Percentiles rank a stretch among this genome's conserved stretches.
phyloP scores from a whole-genome alignment of 2,329 filamentous ascomycete species.

The Botrytis byssoidea region DNA sequence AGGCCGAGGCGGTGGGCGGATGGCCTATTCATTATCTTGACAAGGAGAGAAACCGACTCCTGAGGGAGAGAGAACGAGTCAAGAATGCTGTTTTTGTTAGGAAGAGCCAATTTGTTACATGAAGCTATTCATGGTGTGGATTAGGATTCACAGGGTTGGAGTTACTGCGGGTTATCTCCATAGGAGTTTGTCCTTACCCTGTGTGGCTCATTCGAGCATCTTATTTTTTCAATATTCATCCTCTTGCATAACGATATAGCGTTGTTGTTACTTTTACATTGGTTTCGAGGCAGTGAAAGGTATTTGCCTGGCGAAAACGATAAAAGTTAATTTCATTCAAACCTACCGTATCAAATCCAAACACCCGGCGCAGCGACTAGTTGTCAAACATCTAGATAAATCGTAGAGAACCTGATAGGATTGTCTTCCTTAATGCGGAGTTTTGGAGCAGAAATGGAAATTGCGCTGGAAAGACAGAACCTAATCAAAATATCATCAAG shows the following conservation, averaged over 20 bases:
- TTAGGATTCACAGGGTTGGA: not conserved
- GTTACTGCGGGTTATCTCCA: too few species aligned
- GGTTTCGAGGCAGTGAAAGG: not conserved
- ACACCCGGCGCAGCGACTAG: not conserved
- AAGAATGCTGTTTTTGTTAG: constrained; percentile 8
- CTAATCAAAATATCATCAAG: not conserved
- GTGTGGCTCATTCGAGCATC: not conserved
- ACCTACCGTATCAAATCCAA: not conserved
- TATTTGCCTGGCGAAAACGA: not conserved
- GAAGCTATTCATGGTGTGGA: not conserved
- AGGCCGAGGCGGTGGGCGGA: constrained; percentile 18
- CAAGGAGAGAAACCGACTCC: constrained; percentile 14
- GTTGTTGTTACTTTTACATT: not conserved
- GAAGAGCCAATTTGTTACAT: constrained; percentile 10
- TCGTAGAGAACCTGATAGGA: not conserved
- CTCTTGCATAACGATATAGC: not conserved
- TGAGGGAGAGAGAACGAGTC: constrained; percentile 15
- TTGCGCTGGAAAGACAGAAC: not conserved
- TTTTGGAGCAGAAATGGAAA: too few species aligned
- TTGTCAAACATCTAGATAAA: not conserved
- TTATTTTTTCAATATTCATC: not conserved
- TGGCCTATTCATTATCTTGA: constrained; percentile 20
- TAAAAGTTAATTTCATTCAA: not conserved
- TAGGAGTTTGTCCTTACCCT: not conserved
- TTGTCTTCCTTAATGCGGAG: not conserved